A percentile compares a stretch with the other conserved stretches of the same genome.
phyloP scores from a whole-genome alignment of 176 grass and related monocot species.

The Oryza nivara region DNA sequence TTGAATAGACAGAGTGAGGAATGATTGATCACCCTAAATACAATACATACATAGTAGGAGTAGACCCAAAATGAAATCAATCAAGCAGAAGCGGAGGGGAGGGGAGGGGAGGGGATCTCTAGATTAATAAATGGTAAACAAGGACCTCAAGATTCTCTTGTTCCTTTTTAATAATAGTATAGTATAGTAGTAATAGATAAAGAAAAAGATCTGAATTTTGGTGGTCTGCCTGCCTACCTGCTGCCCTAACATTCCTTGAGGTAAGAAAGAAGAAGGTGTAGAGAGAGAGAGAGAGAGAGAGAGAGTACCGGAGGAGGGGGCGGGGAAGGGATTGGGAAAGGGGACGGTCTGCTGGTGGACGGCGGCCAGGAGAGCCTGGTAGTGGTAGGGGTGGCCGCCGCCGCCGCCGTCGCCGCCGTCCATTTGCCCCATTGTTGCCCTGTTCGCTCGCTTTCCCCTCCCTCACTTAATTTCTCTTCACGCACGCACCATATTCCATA shows the following conservation, averaged over 20 bases:
- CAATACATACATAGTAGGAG: no score
- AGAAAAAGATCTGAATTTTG: not conserved
- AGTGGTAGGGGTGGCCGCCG: conserved; percentile 37
- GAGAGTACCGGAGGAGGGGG: conserved; percentile 32
- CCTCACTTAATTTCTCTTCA: not conserved
- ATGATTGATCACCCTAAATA: not conserved
- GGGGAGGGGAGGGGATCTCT: not conserved
- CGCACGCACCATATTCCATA: not conserved
- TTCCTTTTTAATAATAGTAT: not conserved
- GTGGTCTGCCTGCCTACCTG: not conserved
- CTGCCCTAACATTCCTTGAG: not conserved
- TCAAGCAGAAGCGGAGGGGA: no score
- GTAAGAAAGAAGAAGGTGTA: not conserved
- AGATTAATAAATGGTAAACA: not conserved
- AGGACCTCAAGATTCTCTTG: not conserved
- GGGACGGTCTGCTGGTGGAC: conserved; percentile 47
- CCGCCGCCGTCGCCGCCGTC: conserved; percentile 25
- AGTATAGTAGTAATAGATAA: not conserved
- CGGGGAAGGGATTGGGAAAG: conserved; percentile 34
- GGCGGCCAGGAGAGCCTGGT: conserved; percentile 57
- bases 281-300: not conserved
- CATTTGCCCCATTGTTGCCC: conserved; percentile 36
- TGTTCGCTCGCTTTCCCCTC: not conserved
- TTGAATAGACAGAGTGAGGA: not conserved
- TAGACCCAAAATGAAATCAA: not conserved